Conservation (phyloP, 768 basidiomycete species). For the Lactarius akahatsu region DNA sequence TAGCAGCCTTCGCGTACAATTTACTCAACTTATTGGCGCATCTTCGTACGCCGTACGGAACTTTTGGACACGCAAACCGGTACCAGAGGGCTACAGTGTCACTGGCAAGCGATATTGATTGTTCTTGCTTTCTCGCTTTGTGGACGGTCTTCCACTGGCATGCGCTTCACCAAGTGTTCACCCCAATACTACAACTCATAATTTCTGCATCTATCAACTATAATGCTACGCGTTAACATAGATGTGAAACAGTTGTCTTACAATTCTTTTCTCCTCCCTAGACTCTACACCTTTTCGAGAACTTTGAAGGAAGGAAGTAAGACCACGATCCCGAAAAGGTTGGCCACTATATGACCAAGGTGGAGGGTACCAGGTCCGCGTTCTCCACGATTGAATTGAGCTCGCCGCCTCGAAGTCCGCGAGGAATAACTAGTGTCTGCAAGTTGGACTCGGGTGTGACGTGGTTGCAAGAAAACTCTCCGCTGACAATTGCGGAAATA, state of each 20-base stretch:
- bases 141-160: no score
- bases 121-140: no score
- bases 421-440: conserved; percentile 67
- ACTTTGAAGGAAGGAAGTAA: conserved; percentile 88
- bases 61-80: neutral
- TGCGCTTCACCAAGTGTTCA: no score
- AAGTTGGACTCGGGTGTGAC: conserved; percentile 75
- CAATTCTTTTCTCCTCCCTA: conserved; percentile 44
- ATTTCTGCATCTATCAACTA: no score
- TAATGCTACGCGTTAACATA: no score
- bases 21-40: neutral
- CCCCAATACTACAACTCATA: no score
- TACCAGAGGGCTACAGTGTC: no score
- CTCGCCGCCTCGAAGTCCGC: conserved; percentile 69
- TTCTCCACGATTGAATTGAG: conserved; percentile 72
- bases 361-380: conserved; percentile 44
- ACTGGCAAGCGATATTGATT: no score
- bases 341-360: conserved; percentile 78
- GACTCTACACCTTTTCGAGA: conserved; percentile 65
- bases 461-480: conserved; percentile 34
- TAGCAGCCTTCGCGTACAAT: neutral
- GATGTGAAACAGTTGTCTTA: no score
- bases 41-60: neutral
- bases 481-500: no score
- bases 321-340: conserved; percentile 75